A percentile compares a stretch with the other conserved stretches of the same genome.
Evolutionary conservation across 2,329 filamentous ascomycete genomes (phyloP).

Genomic region (Lomentospora prolificans): DNA sequence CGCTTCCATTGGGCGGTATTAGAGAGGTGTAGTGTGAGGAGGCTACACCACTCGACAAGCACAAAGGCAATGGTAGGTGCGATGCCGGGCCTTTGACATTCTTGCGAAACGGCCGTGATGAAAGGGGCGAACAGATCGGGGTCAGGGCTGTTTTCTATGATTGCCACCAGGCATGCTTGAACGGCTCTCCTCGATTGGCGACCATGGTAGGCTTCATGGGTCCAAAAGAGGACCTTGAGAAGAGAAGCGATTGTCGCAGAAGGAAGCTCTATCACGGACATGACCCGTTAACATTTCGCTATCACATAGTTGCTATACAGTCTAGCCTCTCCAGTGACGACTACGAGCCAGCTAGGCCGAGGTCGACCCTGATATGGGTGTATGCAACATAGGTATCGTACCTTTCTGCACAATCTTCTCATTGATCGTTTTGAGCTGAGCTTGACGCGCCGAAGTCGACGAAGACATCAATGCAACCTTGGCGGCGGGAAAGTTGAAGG

Average conservation of each 20-base stretch:
- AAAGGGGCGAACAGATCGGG: constrained; percentile 43
- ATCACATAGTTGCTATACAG: too few relatives aligned
- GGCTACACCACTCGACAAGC: constrained; percentile 78
- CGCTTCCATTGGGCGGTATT: constrained; percentile 52
- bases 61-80: constrained; percentile 77
- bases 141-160: constrained; percentile 50
- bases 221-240: constrained; percentile 70
- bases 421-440: constrained; percentile 44
- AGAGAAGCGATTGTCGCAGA: constrained; percentile 41
- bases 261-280: constrained; percentile 30
- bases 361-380: too few relatives aligned
- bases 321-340: too few relatives aligned
- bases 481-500: constrained; percentile 39
- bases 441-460: constrained; percentile 47
- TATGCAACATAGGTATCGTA: constrained; percentile 24
- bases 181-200: constrained; percentile 74
- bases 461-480: constrained; percentile 48
- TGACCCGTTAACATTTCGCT: too few relatives aligned
- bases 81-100: constrained; percentile 68
- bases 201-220: constrained; percentile 80
- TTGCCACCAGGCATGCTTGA: constrained; percentile 64
- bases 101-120: constrained; percentile 55
- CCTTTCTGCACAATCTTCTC: constrained; percentile 46
- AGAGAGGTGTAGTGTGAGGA: constrained; percentile 64
- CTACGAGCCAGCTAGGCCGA: too few relatives aligned